phyloP scores from a whole-genome alignment of 306 rosid genomes.

The Quercus aquifolioides region DNA sequence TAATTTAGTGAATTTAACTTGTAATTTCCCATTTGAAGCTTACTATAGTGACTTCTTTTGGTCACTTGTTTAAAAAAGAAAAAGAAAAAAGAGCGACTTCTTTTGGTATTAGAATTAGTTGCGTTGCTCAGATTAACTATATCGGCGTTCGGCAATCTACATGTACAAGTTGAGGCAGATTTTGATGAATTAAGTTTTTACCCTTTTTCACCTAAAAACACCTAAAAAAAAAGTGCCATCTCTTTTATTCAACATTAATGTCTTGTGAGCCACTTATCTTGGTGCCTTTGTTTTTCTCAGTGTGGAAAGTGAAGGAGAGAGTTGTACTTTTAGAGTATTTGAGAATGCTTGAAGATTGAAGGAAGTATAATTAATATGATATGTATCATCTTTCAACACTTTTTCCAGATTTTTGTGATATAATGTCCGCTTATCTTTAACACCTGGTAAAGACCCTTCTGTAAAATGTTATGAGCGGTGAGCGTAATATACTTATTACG shows the following conservation, averaged over 20 bases:
- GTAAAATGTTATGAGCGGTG: too few relatives aligned
- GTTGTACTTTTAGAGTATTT: not conserved
- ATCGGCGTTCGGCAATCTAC: too few relatives aligned
- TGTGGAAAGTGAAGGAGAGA: conserved; percentile 2
- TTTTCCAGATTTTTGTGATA: not conserved
- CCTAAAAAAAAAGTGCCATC: not conserved
- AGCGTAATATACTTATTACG: too few relatives aligned
- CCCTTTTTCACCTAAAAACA: not conserved
- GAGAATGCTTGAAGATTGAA: not conserved
- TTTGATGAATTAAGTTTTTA: not conserved
- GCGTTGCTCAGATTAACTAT: not conserved
- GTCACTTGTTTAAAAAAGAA: not conserved
- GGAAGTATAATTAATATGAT: not conserved
- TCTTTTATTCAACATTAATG: not conserved
- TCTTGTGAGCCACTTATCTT: not conserved
- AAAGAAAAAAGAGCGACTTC: too few relatives aligned
- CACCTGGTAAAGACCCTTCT: too few relatives aligned
- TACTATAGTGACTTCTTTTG: not conserved
- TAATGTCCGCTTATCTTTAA: too few relatives aligned
- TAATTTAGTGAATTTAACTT: not conserved
- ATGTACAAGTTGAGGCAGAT: not conserved
- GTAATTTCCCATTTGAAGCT: not conserved
- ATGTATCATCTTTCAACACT: not conserved
- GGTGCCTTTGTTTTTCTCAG: not conserved
- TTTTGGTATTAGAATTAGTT: not conserved